Base-by-base conservation (phyloP, 1,284 basidiomycete species). In the Coriolopsis trogii region DNA sequence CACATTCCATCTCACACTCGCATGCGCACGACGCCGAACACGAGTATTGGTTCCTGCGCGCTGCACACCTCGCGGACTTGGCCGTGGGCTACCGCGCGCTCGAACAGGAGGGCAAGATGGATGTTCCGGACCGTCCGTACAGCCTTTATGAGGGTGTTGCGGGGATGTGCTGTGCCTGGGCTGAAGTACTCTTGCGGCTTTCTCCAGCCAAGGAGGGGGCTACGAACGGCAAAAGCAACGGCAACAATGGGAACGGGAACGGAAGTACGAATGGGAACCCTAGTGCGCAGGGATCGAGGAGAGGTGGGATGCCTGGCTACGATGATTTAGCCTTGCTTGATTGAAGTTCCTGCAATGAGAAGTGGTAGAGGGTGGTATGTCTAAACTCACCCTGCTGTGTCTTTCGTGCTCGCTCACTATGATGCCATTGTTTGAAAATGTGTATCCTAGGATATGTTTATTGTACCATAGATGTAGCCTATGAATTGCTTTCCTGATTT, bases 81-180 rank as follows among this genome's bases (percentile, higher is more conserved):
- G 79, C 77, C 9, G 71, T 70, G 5, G 56, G 56, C 4, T 71
- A 72, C 46, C 63, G 69, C 34, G 53, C 63, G 37, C 51, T 76
- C 34, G 73, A 67, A 18, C 53, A 59, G 52, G 58, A 67, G 6
- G 72, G 73, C 9, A 67, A 75, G 49, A 80, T 81, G 78, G 55
- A 42, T 10, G 62, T 62, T 1, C 79, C 79, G 4, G 80, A 82
- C 55, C 67, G 71, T 45, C 79, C 78, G 10, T 79, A 72, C 69
- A 82, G 80, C 55, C 63, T 83, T 53, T 83, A 80, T 53, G 80
- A 79, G 57, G 81, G 81, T 10, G 51, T 74, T 30, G 76, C 77
- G 10, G 82, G 81, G 15, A 78, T 80, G 74, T 82, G 80, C 57
- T 78, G 76, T 53, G 80, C 79, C 15, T 82, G 78, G 76, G 73